These are phyloP conservation scores for Plenodomus tracheiphilus DNA, from an alignment of 2,329 filamentous ascomycete genomes.

Conservation along the genomic window DNA sequence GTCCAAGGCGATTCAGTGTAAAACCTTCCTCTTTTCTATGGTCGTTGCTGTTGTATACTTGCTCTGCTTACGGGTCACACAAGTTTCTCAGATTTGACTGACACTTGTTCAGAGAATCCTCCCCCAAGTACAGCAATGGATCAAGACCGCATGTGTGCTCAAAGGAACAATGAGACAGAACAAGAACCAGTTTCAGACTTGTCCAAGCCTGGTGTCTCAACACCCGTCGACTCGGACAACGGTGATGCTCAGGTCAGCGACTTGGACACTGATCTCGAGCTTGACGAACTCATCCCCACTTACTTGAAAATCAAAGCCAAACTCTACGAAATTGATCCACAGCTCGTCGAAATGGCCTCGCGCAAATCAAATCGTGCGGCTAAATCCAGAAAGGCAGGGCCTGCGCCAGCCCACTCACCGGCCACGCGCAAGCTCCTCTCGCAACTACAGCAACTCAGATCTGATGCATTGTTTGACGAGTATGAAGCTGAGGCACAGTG, in stretches of 20 bases:
- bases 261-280: constrained; percentile 54
- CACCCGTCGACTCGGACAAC: constrained; percentile 16
- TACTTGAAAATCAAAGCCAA: constrained; percentile 74
- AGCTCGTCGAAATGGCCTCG: constrained; percentile 59
- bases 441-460: constrained; percentile 77
- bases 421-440: constrained; percentile 68
- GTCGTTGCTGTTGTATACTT: not conserved
- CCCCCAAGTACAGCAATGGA: not conserved
- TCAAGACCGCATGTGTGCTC: not conserved
- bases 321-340: constrained; percentile 52
- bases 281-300: constrained; percentile 63
- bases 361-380: constrained; percentile 34
- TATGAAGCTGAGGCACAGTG: constrained; percentile 52
- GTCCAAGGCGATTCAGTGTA: too few relatives aligned
- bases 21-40: not conserved
- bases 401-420: constrained; percentile 36
- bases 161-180: not conserved
- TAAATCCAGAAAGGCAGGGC: constrained; percentile 24
- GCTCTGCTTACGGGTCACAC: too few relatives aligned
- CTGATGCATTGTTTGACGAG: constrained; percentile 57
- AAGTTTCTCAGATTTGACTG: too few relatives aligned
- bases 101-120: not conserved
- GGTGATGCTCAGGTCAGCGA: constrained; percentile 51
- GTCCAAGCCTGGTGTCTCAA: constrained; percentile 2
- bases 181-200: not conserved